Evolutionary conservation across 176 grass and related monocot genomes (phyloP).

Genomic region (Dactylis glomerata): DNA sequence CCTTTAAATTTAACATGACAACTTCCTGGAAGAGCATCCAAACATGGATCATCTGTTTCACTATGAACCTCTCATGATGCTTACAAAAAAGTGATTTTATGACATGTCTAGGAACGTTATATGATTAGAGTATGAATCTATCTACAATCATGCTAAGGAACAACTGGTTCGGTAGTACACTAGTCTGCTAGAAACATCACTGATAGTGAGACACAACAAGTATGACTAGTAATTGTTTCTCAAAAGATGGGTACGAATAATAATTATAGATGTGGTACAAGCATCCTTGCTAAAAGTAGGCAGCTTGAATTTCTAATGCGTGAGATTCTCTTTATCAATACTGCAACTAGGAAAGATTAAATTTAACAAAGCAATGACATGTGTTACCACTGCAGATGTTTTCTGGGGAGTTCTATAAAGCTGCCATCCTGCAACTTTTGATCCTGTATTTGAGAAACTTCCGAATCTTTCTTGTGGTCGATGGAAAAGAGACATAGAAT

Average conservation of each 20-base stretch:
- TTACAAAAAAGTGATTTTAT: slow-evolving; percentile 10
- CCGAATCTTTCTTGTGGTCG: slow-evolving; percentile 87
- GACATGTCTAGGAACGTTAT: slow-evolving; percentile 1
- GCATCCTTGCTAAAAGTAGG: slow-evolving; percentile 10
- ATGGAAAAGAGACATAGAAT: slow-evolving; percentile 98
- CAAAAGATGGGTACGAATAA: background rate
- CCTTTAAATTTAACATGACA: background rate
- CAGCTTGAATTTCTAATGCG: background rate
- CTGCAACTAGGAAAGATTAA: background rate
- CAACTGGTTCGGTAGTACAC: slow-evolving; percentile 3
- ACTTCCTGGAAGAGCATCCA: background rate
- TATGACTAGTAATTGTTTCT: background rate
- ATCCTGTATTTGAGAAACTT: slow-evolving; percentile 75
- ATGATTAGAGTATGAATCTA: background rate
- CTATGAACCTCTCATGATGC: background rate
- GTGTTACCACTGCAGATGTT: slow-evolving; percentile 85
- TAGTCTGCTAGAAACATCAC: background rate
- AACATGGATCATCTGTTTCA: background rate
- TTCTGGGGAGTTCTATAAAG: slow-evolving; percentile 98
- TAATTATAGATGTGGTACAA: background rate
- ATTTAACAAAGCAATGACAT: slow-evolving; percentile 17
- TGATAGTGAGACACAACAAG: background rate
- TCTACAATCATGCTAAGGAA: slow-evolving; percentile 3
- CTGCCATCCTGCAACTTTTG: slow-evolving; percentile 91
- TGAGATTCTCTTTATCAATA: slow-evolving; percentile 14